Evolutionary conservation across 306 rosid genomes (phyloP), one percentile per base, ranked within the genome.

Genomic region (Castanea mollissima): DNA sequence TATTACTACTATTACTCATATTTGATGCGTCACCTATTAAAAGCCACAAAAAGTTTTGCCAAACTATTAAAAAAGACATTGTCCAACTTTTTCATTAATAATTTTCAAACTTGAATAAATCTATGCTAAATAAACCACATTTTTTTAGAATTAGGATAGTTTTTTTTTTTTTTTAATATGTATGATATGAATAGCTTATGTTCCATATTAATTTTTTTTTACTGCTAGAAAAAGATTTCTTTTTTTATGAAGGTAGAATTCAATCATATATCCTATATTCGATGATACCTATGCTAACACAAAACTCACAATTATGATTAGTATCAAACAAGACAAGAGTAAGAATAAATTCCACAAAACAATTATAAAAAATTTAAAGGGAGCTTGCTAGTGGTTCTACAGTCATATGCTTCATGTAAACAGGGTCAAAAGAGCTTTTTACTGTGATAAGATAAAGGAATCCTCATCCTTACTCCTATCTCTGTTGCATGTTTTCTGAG

Each of bases 401-500:
- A 41, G 70, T 57, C 55, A 78, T 70, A 56, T 29, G 38, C 64
- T 51, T 57, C 59, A 58, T 31, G 38, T 29, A 23, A 72, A 44
- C 57, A 21, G 34, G 23, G 23, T 44, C 67, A 76, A 18, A 11
- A 12, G 6, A 49, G 29, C 52, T 76, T 76, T 76, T 31, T 6
- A 65, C 25, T 10, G 31, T 76, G 63, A 27, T 29, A n/a, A 52
- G 55, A 7, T 9, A n/a, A 9, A 27, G 34, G 7, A 60, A 60
- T 13, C 69, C 41, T 63, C 38, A 25, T 27, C 38, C 23, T 13
- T 3, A 8, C 38, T 9, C 38, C 19, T 62, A 13, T 62, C 35
- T 20, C 38, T 21, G 60, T 69, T 32, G 70, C 62, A 78, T 5
- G 15, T 23, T 46, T 23, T 46, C 74, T 70, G 69, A 78, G 74